A percentile compares a stretch with the other conserved stretches of the same genome.
Evolutionary conservation across 2,329 filamentous ascomycete genomes (phyloP).

Genomic region (Chaetomium sp.): DNA sequence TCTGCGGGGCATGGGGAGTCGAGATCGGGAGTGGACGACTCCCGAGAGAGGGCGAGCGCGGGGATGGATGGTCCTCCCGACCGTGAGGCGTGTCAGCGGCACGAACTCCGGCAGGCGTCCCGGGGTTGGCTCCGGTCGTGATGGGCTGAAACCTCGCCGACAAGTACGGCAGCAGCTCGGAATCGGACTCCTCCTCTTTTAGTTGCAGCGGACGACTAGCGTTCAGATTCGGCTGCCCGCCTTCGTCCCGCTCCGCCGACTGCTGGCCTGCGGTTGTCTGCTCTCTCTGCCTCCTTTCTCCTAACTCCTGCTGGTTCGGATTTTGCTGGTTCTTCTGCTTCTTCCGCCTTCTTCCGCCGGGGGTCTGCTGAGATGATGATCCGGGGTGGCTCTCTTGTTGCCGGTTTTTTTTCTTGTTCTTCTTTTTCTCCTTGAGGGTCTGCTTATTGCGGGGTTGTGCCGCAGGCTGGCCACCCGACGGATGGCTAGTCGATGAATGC

Average conservation of each 20-base stretch:
- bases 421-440: background rate
- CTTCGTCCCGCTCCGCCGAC: background rate
- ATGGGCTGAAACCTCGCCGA: background rate
- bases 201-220: background rate
- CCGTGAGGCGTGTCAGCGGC: background rate
- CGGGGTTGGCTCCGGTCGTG: background rate
- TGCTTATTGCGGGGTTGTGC: background rate
- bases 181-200: slow-evolving; percentile 2
- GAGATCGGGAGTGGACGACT: background rate
- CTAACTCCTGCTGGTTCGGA: background rate
- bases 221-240: background rate
- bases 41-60: background rate
- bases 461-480: background rate
- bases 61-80: background rate
- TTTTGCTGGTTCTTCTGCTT: background rate
- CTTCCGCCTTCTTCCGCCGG: background rate
- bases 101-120: background rate
- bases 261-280: background rate
- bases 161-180: background rate
- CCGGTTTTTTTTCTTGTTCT: background rate
- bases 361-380: background rate
- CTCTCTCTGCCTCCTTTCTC: background rate
- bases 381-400: background rate
- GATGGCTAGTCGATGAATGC: background rate
- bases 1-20: background rate